Evolutionary conservation across 2,329 filamentous ascomycete species (phyloP).

Genomic region (Diaporthe ilicicola): DNA sequence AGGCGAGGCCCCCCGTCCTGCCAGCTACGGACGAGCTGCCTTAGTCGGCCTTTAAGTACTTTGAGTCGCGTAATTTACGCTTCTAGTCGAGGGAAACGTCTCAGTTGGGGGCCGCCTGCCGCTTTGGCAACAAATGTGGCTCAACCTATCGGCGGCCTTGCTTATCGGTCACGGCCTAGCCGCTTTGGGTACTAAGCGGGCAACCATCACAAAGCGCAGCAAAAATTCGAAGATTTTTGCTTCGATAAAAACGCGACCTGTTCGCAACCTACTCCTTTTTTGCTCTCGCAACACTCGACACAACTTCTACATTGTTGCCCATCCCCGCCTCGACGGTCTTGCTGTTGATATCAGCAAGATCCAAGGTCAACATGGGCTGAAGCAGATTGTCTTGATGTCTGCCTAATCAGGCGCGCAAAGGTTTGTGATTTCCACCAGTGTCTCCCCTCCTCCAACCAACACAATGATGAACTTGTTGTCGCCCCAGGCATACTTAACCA

Average conservation of each 20-base stretch:
- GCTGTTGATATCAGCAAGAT: neutral
- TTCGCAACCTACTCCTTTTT: neutral
- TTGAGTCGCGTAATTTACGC: conserved; percentile 29
- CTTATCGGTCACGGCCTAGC: neutral
- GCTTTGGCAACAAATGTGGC: conserved; percentile 16
- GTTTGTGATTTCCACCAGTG: conserved; percentile 30
- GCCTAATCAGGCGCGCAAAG: conserved; percentile 12
- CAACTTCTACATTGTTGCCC: neutral
- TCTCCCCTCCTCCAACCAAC: conserved; percentile 31
- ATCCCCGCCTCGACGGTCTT: neutral
- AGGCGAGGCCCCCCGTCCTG: conserved; percentile 14
- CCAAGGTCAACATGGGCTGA: neutral
- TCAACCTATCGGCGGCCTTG: conserved; percentile 15
- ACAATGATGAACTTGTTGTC: conserved; percentile 65
- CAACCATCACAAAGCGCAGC: conserved; percentile 20
- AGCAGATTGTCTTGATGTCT: neutral
- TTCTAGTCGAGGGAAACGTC: conserved; percentile 16
- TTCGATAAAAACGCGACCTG: neutral
- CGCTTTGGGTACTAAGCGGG: conserved; percentile 10
- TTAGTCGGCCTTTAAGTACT: conserved; percentile 33
- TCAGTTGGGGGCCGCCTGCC: conserved; percentile 11
- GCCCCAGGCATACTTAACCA: conserved; percentile 65
- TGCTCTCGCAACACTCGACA: conserved; percentile 3
- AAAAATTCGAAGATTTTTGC: conserved; percentile 36
- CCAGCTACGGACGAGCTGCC: conserved; percentile 21